Evolutionary conservation across 2,329 filamentous ascomycete species (phyloP), one percentile per base, ranked within the genome.

Genomic region (Beauveria varroae): DNA sequence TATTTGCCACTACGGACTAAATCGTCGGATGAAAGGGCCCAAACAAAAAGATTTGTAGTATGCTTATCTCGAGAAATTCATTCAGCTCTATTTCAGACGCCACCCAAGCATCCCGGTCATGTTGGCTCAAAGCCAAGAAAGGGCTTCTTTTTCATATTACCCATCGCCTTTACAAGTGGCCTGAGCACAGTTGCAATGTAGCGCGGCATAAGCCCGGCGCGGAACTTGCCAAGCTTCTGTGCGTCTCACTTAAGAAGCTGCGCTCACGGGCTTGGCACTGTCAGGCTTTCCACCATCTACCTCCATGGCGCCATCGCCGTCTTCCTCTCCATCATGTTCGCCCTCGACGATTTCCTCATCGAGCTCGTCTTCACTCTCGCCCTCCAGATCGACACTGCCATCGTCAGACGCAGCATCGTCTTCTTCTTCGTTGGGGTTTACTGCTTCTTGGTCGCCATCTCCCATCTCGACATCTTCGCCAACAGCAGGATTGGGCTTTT

Each of bases 381-480:
- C 87, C 69, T 91, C 89, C 51, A 92, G 85, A 71, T 92, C 89
- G 71, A 92, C 89, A 68, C 87, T 90, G 65, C 86, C 89, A 63
- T 86, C 88, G 63, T 93, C 89, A 18, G 87, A 89, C 66, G 79
- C 79, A 63, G 86, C 86, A n/a, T 88, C 86, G 18, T 88, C 86
- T 59, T 89, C 85, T 24, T 80, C 76, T 41, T 76, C 75, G 40
- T 71, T 74, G 30, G 72, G 64, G 46, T 9, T 34, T 14, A 63
- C 68, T 63, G 73, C 67, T 54, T 71, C 78, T 54, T 78, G 78
- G 58, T 90, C 88, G 18, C 79, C 84, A 44, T 88, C 89, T 53
- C 82, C 89, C 89, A 93, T 93, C 65, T 91, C 88, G 6, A 84
- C 80, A 66, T 93, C 90, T 62, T 88, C 87, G 50, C 81, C 85